These are phyloP conservation scores for Stemphylium beticola DNA, from an alignment of 2,329 filamentous ascomycete genomes.

Conservation along the genomic window DNA sequence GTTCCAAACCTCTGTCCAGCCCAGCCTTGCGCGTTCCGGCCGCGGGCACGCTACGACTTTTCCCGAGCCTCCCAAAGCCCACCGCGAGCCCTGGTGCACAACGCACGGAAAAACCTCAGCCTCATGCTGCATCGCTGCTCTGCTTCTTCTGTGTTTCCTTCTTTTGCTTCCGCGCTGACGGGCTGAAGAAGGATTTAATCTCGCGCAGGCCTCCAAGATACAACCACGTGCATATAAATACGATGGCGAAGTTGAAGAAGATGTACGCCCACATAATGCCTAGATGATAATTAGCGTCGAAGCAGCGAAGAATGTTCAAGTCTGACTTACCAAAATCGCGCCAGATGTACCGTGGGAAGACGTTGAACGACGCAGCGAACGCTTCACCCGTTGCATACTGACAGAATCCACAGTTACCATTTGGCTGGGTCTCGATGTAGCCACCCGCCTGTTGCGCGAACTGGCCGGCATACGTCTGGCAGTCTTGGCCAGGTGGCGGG, in stretches of 20 bases:
- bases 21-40: slow-evolving; percentile 26
- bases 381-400: slow-evolving; percentile 66
- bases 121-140: slow-evolving; percentile 26
- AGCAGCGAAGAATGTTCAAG: not conserved
- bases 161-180: slow-evolving; percentile 41
- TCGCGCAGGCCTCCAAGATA: slow-evolving; percentile 55
- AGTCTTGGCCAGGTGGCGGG: slow-evolving; percentile 65
- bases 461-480: slow-evolving; percentile 62
- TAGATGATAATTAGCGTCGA: slow-evolving; percentile 16
- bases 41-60: slow-evolving; percentile 36
- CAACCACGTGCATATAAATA: slow-evolving; percentile 62
- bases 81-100: slow-evolving; percentile 13
- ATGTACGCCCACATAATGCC: slow-evolving; percentile 59
- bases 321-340: slow-evolving; percentile 67
- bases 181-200: slow-evolving; percentile 45
- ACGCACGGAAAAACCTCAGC: slow-evolving; percentile 18
- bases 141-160: slow-evolving; percentile 36
- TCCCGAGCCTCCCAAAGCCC: slow-evolving; percentile 23
- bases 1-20: slow-evolving; percentile 3
- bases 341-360: slow-evolving; percentile 68
- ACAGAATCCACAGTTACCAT: slow-evolving; percentile 69
- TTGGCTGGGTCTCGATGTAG: slow-evolving; percentile 63
- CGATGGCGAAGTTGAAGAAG: slow-evolving; percentile 66
- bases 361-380: slow-evolving; percentile 64
- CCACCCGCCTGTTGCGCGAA: slow-evolving; percentile 64